A percentile compares a stretch with the other conserved stretches of the same genome.
phyloP scores from a whole-genome alignment of 2,329 filamentous ascomycete genomes.

The Elsinoe fawcettii region DNA sequence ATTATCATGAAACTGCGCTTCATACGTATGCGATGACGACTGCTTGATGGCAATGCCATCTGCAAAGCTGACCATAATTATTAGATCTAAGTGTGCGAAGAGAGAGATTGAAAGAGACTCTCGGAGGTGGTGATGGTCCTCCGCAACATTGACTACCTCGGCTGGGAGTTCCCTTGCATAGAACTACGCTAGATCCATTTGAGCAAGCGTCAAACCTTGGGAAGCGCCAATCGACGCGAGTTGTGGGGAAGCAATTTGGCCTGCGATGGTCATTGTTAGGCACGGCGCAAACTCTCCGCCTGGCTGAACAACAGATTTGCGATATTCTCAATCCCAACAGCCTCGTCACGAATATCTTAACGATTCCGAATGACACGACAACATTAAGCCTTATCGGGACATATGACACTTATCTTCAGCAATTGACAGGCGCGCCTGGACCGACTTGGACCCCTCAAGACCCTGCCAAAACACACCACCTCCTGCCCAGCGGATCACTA shows the following conservation, averaged over 20 bases:
- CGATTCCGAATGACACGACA: not conserved
- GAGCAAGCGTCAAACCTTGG: not conserved
- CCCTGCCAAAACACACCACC: constrained; percentile 8
- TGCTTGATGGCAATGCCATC: constrained; percentile 44
- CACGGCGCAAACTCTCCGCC: constrained; percentile 9
- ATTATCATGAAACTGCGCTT: constrained; percentile 46
- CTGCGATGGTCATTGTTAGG: constrained; percentile 1
- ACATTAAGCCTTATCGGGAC: not conserved
- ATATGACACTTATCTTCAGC: not conserved
- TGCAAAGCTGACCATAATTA: constrained; percentile 28
- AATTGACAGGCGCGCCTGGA: not conserved
- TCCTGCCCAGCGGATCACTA: not conserved
- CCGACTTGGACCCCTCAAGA: not conserved
- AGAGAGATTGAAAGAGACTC: not conserved
- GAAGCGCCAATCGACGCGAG: not conserved
- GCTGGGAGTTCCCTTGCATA: not conserved
- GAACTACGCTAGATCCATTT: not conserved
- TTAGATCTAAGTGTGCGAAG: not conserved
- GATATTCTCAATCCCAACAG: constrained; percentile 11
- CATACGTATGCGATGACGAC: constrained; percentile 51
- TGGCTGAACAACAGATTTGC: constrained; percentile 12
- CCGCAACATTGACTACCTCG: constrained; percentile 7
- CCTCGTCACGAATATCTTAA: constrained; percentile 6
- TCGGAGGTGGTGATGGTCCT: not conserved
- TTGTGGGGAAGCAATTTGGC: constrained; percentile 14